Evolutionary conservation across 2,329 filamentous ascomycete species (phyloP).

Genomic region (Epichloe brachyelytri): DNA sequence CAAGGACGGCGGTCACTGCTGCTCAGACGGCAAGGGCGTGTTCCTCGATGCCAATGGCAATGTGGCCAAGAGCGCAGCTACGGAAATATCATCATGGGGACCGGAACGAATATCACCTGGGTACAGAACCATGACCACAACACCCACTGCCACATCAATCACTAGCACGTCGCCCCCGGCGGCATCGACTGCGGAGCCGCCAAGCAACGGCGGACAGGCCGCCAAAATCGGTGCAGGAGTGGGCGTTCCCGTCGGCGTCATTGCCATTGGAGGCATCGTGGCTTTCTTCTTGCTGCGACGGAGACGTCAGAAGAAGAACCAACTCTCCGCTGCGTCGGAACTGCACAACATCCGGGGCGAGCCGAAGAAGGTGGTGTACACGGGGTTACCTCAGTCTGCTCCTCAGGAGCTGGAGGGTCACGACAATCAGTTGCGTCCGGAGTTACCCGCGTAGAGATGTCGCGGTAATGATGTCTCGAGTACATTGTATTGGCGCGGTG

Average conservation of each 20-base stretch:
- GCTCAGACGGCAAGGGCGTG: not conserved
- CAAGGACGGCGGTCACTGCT: not conserved
- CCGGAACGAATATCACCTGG: not conserved
- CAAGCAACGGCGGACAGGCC: not conserved
- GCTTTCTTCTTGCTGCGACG: not conserved
- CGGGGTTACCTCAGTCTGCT: not conserved
- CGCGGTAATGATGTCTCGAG: not conserved
- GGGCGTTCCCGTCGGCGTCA: not conserved
- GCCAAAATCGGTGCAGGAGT: not conserved
- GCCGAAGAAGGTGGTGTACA: not conserved
- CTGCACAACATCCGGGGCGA: not conserved
- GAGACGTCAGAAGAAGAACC: not conserved
- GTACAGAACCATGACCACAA: not conserved
- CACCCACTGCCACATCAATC: not conserved
- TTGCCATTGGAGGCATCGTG: not conserved
- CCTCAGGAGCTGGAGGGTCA: not conserved
- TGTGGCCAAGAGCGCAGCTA: not conserved
- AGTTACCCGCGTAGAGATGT: not conserved
- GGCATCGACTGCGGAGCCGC: not conserved
- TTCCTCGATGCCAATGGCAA: constrained; percentile 2
- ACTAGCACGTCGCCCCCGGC: not conserved
- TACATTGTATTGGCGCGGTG: not conserved
- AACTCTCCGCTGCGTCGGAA: not conserved
- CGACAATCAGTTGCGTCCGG: not conserved
- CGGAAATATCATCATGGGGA: not conserved